A percentile compares a stretch with the other conserved stretches of the same genome.
Evolutionary conservation across 202 grass and related monocot genomes (phyloP).

Genomic region (Bolboschoenoplectus hybrid): DNA sequence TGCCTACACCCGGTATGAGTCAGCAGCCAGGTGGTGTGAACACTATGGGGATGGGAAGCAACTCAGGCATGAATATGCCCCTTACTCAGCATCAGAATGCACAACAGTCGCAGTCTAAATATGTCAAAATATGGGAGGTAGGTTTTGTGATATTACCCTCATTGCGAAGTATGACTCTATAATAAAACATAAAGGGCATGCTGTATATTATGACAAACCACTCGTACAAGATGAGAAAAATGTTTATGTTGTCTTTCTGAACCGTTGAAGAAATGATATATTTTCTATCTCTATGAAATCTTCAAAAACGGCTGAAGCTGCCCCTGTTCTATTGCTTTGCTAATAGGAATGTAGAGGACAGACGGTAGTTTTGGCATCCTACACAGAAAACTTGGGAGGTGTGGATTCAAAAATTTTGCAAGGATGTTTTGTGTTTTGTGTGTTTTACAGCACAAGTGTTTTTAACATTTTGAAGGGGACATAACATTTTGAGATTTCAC

Average conservation of each 20-base stretch:
- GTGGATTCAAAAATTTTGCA: background rate
- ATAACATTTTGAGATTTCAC: background rate
- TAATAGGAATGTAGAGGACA: background rate
- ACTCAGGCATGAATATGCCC: conserved; percentile 74
- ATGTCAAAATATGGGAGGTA: conserved; percentile 99
- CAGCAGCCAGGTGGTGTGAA: conserved; percentile 71
- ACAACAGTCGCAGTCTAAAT: conserved; percentile 75
- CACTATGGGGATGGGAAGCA: conserved; percentile 66
- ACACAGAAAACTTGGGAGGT: background rate
- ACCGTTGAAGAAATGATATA: conserved; percentile 12
- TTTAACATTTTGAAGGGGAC: background rate
- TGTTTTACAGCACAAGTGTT: background rate
- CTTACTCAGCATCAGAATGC: conserved; percentile 58
- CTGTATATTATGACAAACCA: background rate
- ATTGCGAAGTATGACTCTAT: conserved; percentile 9
- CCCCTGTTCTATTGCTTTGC: conserved; percentile 3
- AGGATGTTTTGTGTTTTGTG: background rate
- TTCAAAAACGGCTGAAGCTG: background rate
- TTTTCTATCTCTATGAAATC: conserved; percentile 17
- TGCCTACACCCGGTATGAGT: conserved; percentile 74
- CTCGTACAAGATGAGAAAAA: conserved; percentile 1
- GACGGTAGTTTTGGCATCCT: background rate
- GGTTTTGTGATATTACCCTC: conserved; percentile 37
- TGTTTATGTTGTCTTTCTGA: conserved; percentile 24
- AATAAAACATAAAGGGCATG: background rate